phyloP scores from a whole-genome alignment of 164 flowering plant species.

The Liquidambar formosana region DNA sequence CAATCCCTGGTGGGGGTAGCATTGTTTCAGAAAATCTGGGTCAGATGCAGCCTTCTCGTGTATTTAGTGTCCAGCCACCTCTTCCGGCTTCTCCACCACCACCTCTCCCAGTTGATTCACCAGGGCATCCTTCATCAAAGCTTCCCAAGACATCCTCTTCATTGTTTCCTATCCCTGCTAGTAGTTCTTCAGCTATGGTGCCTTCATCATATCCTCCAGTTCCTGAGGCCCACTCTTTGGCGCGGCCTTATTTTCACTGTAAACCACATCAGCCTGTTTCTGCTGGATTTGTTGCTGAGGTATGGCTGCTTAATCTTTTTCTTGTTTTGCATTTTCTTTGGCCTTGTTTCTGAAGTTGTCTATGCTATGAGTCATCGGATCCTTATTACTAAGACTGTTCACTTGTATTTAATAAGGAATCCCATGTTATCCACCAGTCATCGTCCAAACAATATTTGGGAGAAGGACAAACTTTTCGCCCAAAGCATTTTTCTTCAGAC shows the following conservation, averaged over 20 bases:
- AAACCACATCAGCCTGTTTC: slow-evolving; percentile 25
- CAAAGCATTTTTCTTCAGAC: slow-evolving; percentile 37
- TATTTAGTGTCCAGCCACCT: slow-evolving; percentile 45
- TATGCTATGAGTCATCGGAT: background rate
- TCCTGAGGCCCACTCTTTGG: slow-evolving; percentile 22
- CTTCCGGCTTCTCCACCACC: slow-evolving; percentile 68
- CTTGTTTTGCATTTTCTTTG: background rate
- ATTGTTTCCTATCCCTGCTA: slow-evolving; percentile 36
- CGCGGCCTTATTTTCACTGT: slow-evolving; percentile 25
- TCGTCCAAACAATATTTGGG: slow-evolving; percentile 27
- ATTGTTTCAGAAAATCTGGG: slow-evolving; percentile 15
- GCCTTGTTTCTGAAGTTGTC: background rate
- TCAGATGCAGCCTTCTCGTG: slow-evolving; percentile 25
- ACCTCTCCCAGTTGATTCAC: slow-evolving; percentile 54
- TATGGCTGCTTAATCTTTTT: slow-evolving; percentile 12
- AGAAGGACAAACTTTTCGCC: slow-evolving; percentile 32
- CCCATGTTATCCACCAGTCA: slow-evolving; percentile 21
- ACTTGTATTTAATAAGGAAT: slow-evolving; percentile 24
- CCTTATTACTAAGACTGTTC: background rate
- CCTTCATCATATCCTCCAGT: slow-evolving; percentile 28
- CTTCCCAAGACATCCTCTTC: slow-evolving; percentile 28
- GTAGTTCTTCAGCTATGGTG: slow-evolving; percentile 29
- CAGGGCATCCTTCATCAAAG: slow-evolving; percentile 30
- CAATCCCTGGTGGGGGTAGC: slow-evolving; percentile 14
- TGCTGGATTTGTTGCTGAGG: slow-evolving; percentile 32